Evolutionary conservation across 2,329 filamentous ascomycete species (phyloP).

Genomic region (Lecanosticta acicola): DNA sequence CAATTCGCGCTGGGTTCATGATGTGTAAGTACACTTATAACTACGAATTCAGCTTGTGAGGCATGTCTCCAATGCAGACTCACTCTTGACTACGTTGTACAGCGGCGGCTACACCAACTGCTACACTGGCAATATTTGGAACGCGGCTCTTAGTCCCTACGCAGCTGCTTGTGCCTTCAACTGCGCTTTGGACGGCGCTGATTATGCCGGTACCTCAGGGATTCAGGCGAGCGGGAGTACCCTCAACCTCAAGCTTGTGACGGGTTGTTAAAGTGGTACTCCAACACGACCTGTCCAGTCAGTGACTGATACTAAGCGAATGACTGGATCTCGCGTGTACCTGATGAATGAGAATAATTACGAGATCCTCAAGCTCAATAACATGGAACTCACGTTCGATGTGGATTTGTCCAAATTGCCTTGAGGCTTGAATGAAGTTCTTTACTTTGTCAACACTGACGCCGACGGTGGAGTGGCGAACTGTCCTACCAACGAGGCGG

Average conservation of each 20-base stretch:
- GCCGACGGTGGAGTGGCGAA: conserved; percentile 52
- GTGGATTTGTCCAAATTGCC: conserved; percentile 63
- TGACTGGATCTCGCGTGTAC: conserved; percentile 48
- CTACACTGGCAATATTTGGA: conserved; percentile 44
- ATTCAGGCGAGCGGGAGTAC: conserved; percentile 46
- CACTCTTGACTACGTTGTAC: too few species aligned
- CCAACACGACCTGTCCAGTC: neutral
- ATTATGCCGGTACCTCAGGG: conserved; percentile 52
- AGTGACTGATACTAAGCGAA: neutral
- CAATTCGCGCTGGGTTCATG: conserved; percentile 49
- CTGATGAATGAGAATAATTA: conserved; percentile 60
- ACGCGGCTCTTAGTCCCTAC: conserved; percentile 35
- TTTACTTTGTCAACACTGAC: conserved; percentile 61
- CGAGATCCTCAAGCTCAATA: conserved; percentile 58
- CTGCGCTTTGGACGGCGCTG: conserved; percentile 53
- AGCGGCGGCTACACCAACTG: conserved; percentile 44
- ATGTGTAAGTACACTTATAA: too few species aligned
- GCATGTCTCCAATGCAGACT: too few species aligned
- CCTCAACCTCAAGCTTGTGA: conserved; percentile 43
- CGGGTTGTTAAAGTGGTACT: conserved; percentile 27
- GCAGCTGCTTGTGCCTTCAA: conserved; percentile 45
- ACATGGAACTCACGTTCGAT: conserved; percentile 66
- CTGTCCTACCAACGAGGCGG: conserved; percentile 28
- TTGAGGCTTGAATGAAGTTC: conserved; percentile 65
- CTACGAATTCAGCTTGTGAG: too few species aligned